phyloP scores from a whole-genome alignment of 345 rosid genomes.

The Citrus mangshanensis region DNA sequence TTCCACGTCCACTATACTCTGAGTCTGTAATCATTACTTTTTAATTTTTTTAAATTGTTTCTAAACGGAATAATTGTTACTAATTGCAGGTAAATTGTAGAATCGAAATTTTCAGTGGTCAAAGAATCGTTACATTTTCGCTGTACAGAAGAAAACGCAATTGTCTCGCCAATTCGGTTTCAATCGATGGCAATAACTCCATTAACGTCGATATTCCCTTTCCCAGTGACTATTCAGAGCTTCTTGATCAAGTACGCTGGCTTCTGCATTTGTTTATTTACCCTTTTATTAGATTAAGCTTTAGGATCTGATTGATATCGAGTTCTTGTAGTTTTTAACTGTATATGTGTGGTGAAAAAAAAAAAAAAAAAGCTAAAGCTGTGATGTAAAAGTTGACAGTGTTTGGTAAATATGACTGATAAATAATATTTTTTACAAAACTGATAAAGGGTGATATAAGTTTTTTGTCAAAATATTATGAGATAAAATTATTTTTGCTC shows the following conservation, averaged over 20 bases:
- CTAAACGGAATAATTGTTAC: not conserved
- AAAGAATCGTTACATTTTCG: constrained; percentile 4
- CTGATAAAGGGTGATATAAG: too few relatives aligned
- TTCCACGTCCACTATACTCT: not conserved
- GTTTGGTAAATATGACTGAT: too few relatives aligned
- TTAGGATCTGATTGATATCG: too few relatives aligned
- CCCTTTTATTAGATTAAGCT: too few relatives aligned
- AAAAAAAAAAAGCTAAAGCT: too few relatives aligned
- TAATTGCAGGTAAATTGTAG: constrained; percentile 14
- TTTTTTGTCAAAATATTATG: too few relatives aligned
- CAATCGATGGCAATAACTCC: constrained; percentile 36
- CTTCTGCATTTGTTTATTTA: not conserved
- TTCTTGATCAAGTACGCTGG: constrained; percentile 66
- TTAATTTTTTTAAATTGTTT: not conserved
- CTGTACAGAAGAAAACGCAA: constrained; percentile 20
- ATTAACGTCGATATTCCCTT: constrained; percentile 51
- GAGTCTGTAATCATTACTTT: not conserved
- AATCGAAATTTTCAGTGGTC: not conserved
- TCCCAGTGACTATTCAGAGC: constrained; percentile 64
- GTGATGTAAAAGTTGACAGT: too few relatives aligned
- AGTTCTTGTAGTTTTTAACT: too few relatives aligned
- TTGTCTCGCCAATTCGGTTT: constrained; percentile 20
- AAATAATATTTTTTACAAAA: too few relatives aligned
- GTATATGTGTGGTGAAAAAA: too few relatives aligned
- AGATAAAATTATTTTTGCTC: too few relatives aligned